Base-by-base conservation (phyloP, 1,284 basidiomycete species). In the Ceratobasidium theobromae region DNA sequence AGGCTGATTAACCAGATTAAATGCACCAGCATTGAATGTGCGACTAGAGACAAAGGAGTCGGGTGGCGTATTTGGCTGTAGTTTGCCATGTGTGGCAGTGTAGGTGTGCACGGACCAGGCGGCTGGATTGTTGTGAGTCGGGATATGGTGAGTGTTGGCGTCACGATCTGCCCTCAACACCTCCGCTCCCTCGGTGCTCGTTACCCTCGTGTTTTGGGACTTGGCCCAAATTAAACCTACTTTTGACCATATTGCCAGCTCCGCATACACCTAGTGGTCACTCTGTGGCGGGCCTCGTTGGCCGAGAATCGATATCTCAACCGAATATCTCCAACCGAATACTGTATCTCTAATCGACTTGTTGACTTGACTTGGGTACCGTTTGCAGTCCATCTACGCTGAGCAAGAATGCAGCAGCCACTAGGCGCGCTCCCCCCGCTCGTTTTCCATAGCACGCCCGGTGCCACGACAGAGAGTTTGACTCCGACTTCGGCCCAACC, bases 201-300 rank as follows among this genome's bases (percentile, higher is more conserved):
- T 14, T 21, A 12, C 32, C 46, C 58, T 62, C 46, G 58, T 62
- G 58, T 58, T 58, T 58, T 58, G n/a, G 28, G 55, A 32, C 58
- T 28, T 40, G 58, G 58, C 33, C 45, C 58, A 62, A 62, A 62
- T 62, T 62, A 62, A 48, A 48, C 45, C 4, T 6, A 27, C 40
- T 45, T 32, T 30, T 30, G 23, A n/a, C 9, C 14, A 23, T 43
- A 16, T 28, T 6, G 14, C 25, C 54, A 57, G 27, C 58, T 41
- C 58, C 46, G 58, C 58, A 62, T 62, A 62, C 58, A 62, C 46
- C 21, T 46, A 49, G 33, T 51, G n/a, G 30, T 21, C 45, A n/a
- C n/a, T n/a, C 58, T 40, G 58, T 62, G 58, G 58, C 58, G 58
- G 58, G 41, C n/a, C n/a, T n/a, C n/a, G n/a, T n/a, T n/a, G n/a